Conservation (phyloP, 345 rosid species). For the Fremontodendron californicum region DNA sequence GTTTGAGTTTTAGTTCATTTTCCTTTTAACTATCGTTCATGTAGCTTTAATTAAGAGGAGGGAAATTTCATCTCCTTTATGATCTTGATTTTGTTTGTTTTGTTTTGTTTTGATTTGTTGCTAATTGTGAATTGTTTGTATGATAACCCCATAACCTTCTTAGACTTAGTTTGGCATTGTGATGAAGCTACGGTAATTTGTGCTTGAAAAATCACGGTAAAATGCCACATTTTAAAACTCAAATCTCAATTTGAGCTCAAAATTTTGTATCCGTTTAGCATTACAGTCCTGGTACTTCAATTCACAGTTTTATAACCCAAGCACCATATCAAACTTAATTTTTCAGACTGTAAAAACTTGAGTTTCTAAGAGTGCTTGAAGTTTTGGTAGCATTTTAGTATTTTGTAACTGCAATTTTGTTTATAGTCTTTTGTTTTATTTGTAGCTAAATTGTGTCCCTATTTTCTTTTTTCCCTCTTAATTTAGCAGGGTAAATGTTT, state of each 20-base stretch:
- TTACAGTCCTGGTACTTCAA: too few species aligned
- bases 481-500: too few species aligned
- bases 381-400: not conserved
- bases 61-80: not conserved
- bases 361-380: not conserved
- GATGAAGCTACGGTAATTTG: not conserved
- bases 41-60: not conserved
- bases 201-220: not conserved
- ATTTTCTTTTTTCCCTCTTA: too few species aligned
- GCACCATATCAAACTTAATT: too few species aligned
- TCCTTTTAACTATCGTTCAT: not conserved
- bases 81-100: not conserved
- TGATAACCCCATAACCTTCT: not conserved
- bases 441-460: not conserved
- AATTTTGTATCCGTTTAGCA: not conserved
- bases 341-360: not conserved
- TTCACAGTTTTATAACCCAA: too few species aligned
- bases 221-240: not conserved
- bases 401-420: not conserved
- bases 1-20: not conserved
- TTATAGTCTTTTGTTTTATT: not conserved
- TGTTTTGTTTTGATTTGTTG: not conserved
- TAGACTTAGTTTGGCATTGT: too few species aligned
- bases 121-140: not conserved
- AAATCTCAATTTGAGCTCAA: not conserved